These are phyloP conservation scores for Picea glauca DNA, from an alignment of 75 land plant species.

Conservation along the genomic window DNA sequence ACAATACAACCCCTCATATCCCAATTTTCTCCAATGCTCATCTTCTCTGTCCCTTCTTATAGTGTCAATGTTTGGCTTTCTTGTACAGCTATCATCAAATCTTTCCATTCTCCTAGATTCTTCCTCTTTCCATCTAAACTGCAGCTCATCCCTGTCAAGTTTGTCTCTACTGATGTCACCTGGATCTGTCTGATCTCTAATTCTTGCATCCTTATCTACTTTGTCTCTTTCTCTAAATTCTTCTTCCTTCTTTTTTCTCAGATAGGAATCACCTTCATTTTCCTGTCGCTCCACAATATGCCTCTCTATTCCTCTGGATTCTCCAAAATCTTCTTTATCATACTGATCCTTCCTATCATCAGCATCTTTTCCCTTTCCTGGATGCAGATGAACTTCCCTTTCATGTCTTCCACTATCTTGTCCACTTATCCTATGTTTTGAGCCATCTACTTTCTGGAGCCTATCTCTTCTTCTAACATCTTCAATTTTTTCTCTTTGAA, in stretches of 20 bases:
- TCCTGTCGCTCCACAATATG: background rate
- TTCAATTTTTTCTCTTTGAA: slow-evolving; percentile 28
- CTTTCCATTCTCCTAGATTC: slow-evolving; percentile 31
- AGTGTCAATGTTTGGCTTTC: slow-evolving; percentile 33
- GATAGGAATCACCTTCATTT: slow-evolving; percentile 23
- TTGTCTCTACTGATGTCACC: slow-evolving; percentile 33
- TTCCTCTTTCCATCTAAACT: slow-evolving; percentile 35
- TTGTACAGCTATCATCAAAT: slow-evolving; percentile 33
- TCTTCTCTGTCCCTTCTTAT: slow-evolving; percentile 46
- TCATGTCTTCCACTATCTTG: slow-evolving; percentile 32
- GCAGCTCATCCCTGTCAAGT: slow-evolving; percentile 42
- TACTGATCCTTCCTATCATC: slow-evolving; percentile 31
- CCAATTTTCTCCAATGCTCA: slow-evolving; percentile 28
- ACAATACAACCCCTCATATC: slow-evolving; percentile 25
- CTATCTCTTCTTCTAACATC: slow-evolving; percentile 28
- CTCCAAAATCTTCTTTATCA: slow-evolving; percentile 26
- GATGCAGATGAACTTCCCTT: slow-evolving; percentile 32
- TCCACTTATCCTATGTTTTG: slow-evolving; percentile 25
- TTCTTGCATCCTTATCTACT: slow-evolving; percentile 33
- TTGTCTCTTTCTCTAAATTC: background rate
- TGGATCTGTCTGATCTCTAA: slow-evolving; percentile 24
- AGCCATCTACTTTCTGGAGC: slow-evolving; percentile 29
- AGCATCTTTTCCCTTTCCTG: slow-evolving; percentile 34
- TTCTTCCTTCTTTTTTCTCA: slow-evolving; percentile 11
- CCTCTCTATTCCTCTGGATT: slow-evolving; percentile 37